Evolutionary conservation across 768 basidiomycete species (phyloP).

Genomic region (Auriscalpium orientale): DNA sequence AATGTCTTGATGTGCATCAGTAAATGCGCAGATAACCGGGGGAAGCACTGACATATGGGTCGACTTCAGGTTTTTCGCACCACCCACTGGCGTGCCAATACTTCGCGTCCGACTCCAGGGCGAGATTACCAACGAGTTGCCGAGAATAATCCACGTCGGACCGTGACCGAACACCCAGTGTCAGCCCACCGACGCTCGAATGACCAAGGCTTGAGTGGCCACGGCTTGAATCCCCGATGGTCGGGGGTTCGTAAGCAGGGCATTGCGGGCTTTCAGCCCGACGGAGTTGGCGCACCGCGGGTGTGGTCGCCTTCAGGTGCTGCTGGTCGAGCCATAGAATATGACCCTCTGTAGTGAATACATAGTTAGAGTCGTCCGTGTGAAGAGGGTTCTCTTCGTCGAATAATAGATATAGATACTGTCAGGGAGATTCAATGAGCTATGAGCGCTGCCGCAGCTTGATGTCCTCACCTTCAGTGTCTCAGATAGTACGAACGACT

Average conservation of each 20-base stretch:
- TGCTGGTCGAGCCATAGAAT: conserved; percentile 57
- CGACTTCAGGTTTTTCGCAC: conserved; percentile 64
- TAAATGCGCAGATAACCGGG: neutral
- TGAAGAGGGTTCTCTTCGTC: conserved; percentile 77
- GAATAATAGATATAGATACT: conserved; percentile 93
- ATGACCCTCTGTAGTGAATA: conserved; percentile 96
- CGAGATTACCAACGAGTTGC: conserved; percentile 48
- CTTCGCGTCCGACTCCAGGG: conserved; percentile 41
- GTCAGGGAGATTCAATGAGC: neutral
- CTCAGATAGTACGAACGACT: conserved; percentile 91
- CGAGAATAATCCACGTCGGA: conserved; percentile 78
- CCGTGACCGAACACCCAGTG: conserved; percentile 63
- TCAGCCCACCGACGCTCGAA: conserved; percentile 38
- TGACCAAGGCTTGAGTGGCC: conserved; percentile 20
- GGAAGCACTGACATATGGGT: conserved; percentile 52
- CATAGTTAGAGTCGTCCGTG: conserved; percentile 73
- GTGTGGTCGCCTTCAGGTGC: conserved; percentile 49
- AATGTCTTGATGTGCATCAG: conserved; percentile 45
- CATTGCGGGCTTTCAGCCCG: conserved; percentile 66
- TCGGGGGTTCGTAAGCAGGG: conserved; percentile 52
- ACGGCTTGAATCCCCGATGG: conserved; percentile 23
- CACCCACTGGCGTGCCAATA: conserved; percentile 66
- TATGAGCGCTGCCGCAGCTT: no score
- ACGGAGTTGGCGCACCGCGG: conserved; percentile 52
- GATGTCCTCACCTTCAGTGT: conserved; percentile 66